Percentiles rank a stretch among this genome's conserved stretches.
Evolutionary conservation across 108 stramenopile species (phyloP).

Genomic region (Fragilaria crotonensis): DNA sequence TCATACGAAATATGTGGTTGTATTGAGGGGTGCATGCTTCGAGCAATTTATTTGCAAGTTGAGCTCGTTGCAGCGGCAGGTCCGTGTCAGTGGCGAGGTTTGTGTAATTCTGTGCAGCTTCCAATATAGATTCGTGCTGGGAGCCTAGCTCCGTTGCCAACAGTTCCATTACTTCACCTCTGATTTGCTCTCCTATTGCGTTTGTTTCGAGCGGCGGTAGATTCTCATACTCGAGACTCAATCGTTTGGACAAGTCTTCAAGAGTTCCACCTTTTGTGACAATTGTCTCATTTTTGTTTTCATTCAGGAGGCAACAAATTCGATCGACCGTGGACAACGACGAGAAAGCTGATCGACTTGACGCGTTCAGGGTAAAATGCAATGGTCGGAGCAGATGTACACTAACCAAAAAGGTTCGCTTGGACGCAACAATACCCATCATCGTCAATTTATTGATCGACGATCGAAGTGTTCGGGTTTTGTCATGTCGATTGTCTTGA

Average conservation of each 20-base stretch:
- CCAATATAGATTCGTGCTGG: not conserved
- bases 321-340: no score
- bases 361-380: no score
- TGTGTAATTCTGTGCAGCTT: slow-evolving; percentile 1
- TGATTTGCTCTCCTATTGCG: not conserved
- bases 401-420: no score
- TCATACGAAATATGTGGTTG: slow-evolving; percentile 38
- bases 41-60: not conserved
- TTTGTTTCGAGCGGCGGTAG: not conserved
- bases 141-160: not conserved
- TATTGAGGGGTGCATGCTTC: slow-evolving; percentile 43
- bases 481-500: no score
- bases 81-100: not conserved
- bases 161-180: not conserved
- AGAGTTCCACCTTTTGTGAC: no score
- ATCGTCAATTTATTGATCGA: no score
- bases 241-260: not conserved
- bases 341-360: no score
- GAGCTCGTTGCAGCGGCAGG: not conserved
- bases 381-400: no score
- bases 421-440: no score
- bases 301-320: no score
- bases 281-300: no score
- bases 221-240: not conserved
- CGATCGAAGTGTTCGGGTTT: no score